Evolutionary conservation across 2,329 filamentous ascomycete genomes (phyloP).

Genomic region (Aspergillus unguis): DNA sequence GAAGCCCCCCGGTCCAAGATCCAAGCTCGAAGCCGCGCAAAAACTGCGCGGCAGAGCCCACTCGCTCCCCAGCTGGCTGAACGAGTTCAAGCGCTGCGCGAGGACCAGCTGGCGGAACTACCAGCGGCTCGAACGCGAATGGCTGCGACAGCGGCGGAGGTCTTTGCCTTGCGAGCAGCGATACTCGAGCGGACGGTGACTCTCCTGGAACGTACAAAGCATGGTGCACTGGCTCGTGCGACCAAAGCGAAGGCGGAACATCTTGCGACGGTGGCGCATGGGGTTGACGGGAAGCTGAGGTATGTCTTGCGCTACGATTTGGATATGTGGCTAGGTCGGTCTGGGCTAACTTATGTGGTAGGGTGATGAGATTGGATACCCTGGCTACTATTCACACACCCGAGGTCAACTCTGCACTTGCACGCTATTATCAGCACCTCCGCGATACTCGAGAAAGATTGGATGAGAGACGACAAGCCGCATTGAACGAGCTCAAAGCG

Average conservation of each 20-base stretch:
- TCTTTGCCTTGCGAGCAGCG: constrained; percentile 31
- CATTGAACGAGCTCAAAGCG: constrained; percentile 31
- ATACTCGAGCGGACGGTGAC: constrained; percentile 37
- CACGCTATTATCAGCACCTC: constrained; percentile 34
- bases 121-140: constrained; percentile 33
- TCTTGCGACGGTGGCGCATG: constrained; percentile 37
- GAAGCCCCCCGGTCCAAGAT: constrained; percentile 15
- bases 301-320: constrained; percentile 21
- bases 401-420: constrained; percentile 33
- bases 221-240: constrained; percentile 35
- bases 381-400: constrained; percentile 38
- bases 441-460: constrained; percentile 27
- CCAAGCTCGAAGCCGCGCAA: constrained; percentile 14
- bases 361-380: constrained; percentile 38
- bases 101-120: constrained; percentile 31
- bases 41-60: constrained; percentile 7
- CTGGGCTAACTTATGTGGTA: constrained; percentile 14
- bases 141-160: constrained; percentile 33
- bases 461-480: constrained; percentile 28
- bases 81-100: constrained; percentile 28
- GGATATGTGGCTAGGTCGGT: neutral
- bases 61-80: constrained; percentile 29
- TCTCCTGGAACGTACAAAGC: constrained; percentile 41
- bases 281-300: constrained; percentile 37
- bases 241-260: constrained; percentile 40